Base-by-base conservation (phyloP, 1,139 yeast species). In the Hyphopichia khmerensis region DNA sequence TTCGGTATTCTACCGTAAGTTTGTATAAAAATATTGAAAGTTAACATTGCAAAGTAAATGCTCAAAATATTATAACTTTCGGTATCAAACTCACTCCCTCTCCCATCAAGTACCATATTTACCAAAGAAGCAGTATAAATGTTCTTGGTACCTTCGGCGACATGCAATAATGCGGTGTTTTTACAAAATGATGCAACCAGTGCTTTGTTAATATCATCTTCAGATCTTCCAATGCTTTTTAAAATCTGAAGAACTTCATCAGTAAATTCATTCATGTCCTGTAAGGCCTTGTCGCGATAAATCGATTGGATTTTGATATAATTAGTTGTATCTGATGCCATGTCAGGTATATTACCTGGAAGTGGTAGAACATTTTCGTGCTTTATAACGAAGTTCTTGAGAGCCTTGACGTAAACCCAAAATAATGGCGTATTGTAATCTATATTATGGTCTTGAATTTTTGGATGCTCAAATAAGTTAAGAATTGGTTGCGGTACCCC, bases 301-400 rank as follows among this genome's bases (percentile, higher is more conserved):
- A 88, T 53, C 1, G 58, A 59, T 55, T 84, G 87, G 40, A 93
- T 62, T 6, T 55, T 59, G 9, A 84, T 70, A 57, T 86, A 93
- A 41, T 73, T 73, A 13, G 64, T 64, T 0, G 96, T 84, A 49
- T 83, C 82, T 0, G 96, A 79, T 29, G 87, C 86, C 97, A 93
- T 91, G 60, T 91, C 98, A 0, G 96, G 96, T 11, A 91, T 58
- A 1, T 70, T 75, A 0, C 96, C 96, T 2, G 85, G 73, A 2
- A 89, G 65, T 0, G 97, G 97, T 19, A 87, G 63, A 17, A 61
- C 56, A 3, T 67, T 63, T n/a, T 67, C 62, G 45, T 69, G 63
- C 4, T 53, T 47, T 0, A 42, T 46, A 6, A 82, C 69, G 57
- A 81, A 91, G 4, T 52, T 49, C 30, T 73, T 65, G 40, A 91